Percentiles rank a stretch among this genome's conserved stretches.
These are phyloP conservation scores for Macrolepiota albuminosa DNA, from an alignment of 768 basidiomycete genomes.

Conservation along the genomic window DNA sequence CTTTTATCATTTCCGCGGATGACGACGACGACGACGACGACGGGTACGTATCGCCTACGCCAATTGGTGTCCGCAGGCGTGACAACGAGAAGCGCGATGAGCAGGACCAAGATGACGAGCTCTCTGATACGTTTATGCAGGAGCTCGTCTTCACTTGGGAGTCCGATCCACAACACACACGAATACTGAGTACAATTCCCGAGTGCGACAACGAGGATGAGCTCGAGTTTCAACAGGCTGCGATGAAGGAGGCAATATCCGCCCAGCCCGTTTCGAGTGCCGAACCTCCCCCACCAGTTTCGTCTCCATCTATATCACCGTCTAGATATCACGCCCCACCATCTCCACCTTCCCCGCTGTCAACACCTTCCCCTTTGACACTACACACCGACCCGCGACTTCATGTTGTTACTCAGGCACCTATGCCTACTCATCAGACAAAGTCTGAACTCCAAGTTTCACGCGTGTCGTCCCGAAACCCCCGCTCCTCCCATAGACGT, in stretches of 20 bases:
- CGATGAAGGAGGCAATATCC: neutral
- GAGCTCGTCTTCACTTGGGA: slow-evolving; percentile 14
- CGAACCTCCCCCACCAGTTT: neutral
- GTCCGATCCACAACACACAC: slow-evolving; percentile 4
- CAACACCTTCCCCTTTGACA: neutral
- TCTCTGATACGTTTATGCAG: slow-evolving; percentile 10
- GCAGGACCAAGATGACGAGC: neutral
- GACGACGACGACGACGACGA: slow-evolving; percentile 8
- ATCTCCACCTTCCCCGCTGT: neutral
- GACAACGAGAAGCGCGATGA: neutral
- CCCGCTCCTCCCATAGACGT: neutral
- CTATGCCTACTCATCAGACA: neutral
- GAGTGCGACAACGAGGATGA: slow-evolving; percentile 13
- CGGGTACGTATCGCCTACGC: slow-evolving; percentile 9
- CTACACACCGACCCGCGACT: neutral
- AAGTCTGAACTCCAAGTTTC: neutral
- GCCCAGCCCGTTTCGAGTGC: neutral
- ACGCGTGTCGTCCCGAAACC: neutral
- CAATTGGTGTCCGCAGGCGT: neutral
- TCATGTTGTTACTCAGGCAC: neutral
- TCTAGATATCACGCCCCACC: neutral
- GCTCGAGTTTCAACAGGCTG: neutral
- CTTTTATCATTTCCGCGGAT: neutral
- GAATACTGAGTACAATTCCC: slow-evolving; percentile 4
- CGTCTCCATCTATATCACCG: neutral